Percentiles rank a stretch among this genome's conserved stretches.
Evolutionary conservation across 2,329 filamentous ascomycete genomes (phyloP).

Genomic region (Beauveria brongniartii): DNA sequence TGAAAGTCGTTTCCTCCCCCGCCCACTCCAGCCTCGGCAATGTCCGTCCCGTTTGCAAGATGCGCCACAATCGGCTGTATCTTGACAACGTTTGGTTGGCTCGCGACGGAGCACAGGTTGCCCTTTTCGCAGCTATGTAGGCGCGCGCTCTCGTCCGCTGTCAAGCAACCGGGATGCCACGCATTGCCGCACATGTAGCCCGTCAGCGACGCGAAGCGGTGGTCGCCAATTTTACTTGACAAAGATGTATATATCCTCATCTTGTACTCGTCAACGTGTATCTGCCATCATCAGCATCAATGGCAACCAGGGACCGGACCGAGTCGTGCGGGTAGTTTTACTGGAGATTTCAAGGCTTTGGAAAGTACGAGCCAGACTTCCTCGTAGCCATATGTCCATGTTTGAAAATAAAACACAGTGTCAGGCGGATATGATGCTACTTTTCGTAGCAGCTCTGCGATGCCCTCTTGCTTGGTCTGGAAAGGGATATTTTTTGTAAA

Average conservation of each 20-base stretch:
- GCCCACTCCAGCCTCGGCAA: conserved; percentile 68
- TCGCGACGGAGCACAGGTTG: conserved; percentile 45
- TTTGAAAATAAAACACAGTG: conserved; percentile 74
- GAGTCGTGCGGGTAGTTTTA: conserved; percentile 21
- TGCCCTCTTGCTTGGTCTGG: conserved; percentile 62
- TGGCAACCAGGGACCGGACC: background rate
- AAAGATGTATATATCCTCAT: conserved; percentile 59
- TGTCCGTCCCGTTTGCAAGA: conserved; percentile 47
- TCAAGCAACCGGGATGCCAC: conserved; percentile 63
- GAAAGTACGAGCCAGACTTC: conserved; percentile 83
- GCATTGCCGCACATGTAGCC: conserved; percentile 71
- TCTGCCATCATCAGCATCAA: conserved; percentile 27
- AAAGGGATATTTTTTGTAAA: conserved; percentile 45
- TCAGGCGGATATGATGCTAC: conserved; percentile 60
- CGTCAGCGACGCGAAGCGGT: conserved; percentile 49
- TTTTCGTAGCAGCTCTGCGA: conserved; percentile 64
- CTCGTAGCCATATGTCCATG: conserved; percentile 88
- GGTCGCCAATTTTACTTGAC: conserved; percentile 37
- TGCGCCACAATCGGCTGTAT: conserved; percentile 73
- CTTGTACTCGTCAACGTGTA: conserved; percentile 82
- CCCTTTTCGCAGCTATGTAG: conserved; percentile 84
- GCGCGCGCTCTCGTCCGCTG: conserved; percentile 49
- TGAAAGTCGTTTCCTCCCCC: conserved; percentile 71
- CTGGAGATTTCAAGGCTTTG: conserved; percentile 56
- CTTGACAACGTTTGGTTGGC: conserved; percentile 51